A percentile compares a stretch with the other conserved stretches of the same genome.
Evolutionary conservation across 768 basidiomycete genomes (phyloP).

Genomic region (button mushroom (Agaricus bisporus)): DNA sequence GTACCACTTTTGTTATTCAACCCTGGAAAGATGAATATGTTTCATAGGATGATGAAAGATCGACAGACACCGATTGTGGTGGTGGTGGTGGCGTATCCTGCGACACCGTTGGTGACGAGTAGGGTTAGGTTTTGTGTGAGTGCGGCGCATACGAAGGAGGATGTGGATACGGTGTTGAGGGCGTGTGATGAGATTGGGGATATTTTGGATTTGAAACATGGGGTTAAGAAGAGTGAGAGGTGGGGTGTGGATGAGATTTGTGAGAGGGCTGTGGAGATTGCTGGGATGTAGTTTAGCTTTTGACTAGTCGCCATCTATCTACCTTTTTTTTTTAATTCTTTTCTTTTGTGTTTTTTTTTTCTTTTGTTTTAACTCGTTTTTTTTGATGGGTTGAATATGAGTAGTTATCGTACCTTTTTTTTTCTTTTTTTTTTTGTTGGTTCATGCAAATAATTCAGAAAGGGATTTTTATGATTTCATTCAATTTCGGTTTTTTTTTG

Average conservation of each 20-base stretch:
- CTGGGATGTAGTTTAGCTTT: constrained; percentile 25
- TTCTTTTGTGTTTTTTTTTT: too few species aligned
- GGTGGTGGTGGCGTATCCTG: constrained; percentile 88
- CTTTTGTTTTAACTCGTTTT: too few species aligned
- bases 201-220: constrained; percentile 85
- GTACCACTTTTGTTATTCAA: constrained; percentile 90
- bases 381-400: too few species aligned
- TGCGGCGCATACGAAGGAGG: constrained; percentile 94
- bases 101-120: constrained; percentile 82
- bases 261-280: constrained; percentile 69
- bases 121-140: constrained; percentile 93
- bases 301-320: too few species aligned
- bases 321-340: too few species aligned
- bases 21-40: constrained; percentile 90
- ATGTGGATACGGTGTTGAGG: constrained; percentile 78
- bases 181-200: constrained; percentile 94
- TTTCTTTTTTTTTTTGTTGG: too few species aligned
- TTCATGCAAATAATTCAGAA: too few species aligned
- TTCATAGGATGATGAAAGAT: constrained; percentile 84
- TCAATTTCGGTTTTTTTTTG: too few species aligned
- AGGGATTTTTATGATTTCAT: too few species aligned
- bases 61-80: constrained; percentile 77
- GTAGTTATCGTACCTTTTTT: too few species aligned
- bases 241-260: constrained; percentile 78
- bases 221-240: constrained; percentile 43